Base-by-base conservation (phyloP, 768 basidiomycete species). In the Sutorius australiensis region DNA sequence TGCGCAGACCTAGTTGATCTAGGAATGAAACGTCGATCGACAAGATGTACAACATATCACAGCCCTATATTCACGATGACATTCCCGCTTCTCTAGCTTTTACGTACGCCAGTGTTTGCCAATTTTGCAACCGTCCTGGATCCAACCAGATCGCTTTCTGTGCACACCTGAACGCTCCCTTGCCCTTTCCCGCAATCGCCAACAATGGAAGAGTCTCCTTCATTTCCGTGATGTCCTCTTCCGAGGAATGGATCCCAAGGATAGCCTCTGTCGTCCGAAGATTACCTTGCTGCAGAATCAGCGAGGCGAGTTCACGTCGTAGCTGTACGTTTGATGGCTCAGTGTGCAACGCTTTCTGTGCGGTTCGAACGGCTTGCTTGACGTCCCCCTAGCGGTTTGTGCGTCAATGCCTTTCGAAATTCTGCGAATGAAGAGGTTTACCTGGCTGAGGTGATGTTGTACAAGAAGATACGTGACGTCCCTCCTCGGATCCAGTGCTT, bases 401-500 rank as follows among this genome's bases (percentile, higher is more conserved):
- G 40, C 17, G 24, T 54, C 37, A 61, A 42, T 33, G 41, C 41
- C 13, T 16, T 32, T 5, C 16, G 21, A 46, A 30, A 48, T 24
- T 5, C 24, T 19, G 19, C 42, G 45, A 27, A 49, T 19, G 36
- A 44, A 44, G 21, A 27, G 2, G n/a, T 73, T 53, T 61, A 89
- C 91, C 79, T 84, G 82, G n/a, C 77, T 76, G 19, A 94, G 79
- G 62, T 86, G 76, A 61, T 93, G 83, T 58, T 86, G 81, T 9
- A 82, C 74, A 10, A 92, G 73, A 49, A 97, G 75, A 65, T 87
- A 82, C 40, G 84, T 78, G 32, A 90, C 84, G 56, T 89, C 80
- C 52, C 84, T 75, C 34, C 74, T 67, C 9, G 87, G 85, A 70
- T 95, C 94, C 48, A 89, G 77, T 36, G 76, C 69, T 42, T 77